Base-by-base conservation (phyloP, 2,329 filamentous ascomycete species). In the Aureobasidium namibiae region DNA sequence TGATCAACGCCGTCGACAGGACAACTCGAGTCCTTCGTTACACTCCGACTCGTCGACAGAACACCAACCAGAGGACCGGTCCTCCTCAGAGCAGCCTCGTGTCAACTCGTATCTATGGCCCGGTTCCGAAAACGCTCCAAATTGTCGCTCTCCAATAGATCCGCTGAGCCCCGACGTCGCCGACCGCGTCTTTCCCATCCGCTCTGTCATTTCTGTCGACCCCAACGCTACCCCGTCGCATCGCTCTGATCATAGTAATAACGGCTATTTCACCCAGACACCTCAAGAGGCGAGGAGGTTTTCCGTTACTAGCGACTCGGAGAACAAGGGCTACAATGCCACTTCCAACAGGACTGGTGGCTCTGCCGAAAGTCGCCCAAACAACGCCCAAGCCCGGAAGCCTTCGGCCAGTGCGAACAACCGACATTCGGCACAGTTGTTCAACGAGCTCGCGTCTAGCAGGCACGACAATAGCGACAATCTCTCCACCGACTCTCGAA, bases 111-210 rank as follows among this genome's bases (percentile, higher is more conserved):
- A 23, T 29, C 42, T 59, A 9, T 44, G 38, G 42, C 59, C 31
- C 10, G 58, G 50, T 31, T 16, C 41, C n/a, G 53, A 38, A 7
- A 26, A 41, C 1, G 23, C 29, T 42, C 24, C 11, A 26, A 50
- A 11, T 8, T 11, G 14, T 18, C 52, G 52, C 23, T 56, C 54
- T 18, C 54, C 54, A 18, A 61, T 64, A 14, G 70, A 67, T 42
- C 56, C 65, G 7, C 64, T 76, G 49, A 77, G 74, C 63, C 75
- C 76, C 18, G 70, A 69, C 39, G 65, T 72, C 4, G 69, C 74
- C 48, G 80, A 92, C 66, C 81, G 87, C 58, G 87, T 92, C 5
- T 92, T 89, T 60, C 89, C 89, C n/a, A 88, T 92, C 33, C 83
- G 88, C 50, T 91, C 88, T n/a, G 85, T 89, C 44, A 78, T 92